These are phyloP conservation scores for Eucalyptus pauciflora DNA, from an alignment of 345 rosid species.

Conservation along the genomic window DNA sequence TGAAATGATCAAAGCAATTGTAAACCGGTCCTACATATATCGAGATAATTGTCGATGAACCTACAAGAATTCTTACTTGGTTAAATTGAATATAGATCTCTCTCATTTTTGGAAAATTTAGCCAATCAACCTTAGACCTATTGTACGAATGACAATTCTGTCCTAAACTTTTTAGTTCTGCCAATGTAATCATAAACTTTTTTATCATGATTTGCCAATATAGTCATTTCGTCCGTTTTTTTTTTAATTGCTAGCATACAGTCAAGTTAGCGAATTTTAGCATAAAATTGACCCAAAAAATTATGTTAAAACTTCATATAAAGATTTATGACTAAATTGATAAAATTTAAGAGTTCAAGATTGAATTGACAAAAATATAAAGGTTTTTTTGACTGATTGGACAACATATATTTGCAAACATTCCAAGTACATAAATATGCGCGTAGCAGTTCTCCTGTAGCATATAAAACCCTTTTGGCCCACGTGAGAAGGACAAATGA, in stretches of 20 bases:
- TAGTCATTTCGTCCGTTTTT: accelerated
- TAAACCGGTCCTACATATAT: background rate
- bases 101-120: background rate
- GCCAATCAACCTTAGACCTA: accelerated
- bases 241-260: too few relatives aligned
- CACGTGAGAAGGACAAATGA: background rate
- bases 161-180: background rate
- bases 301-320: accelerated
- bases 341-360: accelerated
- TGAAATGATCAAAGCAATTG: background rate
- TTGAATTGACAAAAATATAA: accelerated
- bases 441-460: background rate
- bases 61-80: background rate
- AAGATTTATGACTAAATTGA: accelerated
- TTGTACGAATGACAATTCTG: accelerated
- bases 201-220: accelerated
- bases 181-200: accelerated
- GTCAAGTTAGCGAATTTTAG: background rate
- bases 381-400: background rate
- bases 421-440: background rate
- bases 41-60: background rate
- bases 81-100: background rate
- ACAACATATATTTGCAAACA: background rate
- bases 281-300: accelerated
- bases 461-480: background rate